A percentile compares a stretch with the other conserved stretches of the same genome.
phyloP scores from a whole-genome alignment of 352 stramenopile species.

The Phytophthora podocarpi region DNA sequence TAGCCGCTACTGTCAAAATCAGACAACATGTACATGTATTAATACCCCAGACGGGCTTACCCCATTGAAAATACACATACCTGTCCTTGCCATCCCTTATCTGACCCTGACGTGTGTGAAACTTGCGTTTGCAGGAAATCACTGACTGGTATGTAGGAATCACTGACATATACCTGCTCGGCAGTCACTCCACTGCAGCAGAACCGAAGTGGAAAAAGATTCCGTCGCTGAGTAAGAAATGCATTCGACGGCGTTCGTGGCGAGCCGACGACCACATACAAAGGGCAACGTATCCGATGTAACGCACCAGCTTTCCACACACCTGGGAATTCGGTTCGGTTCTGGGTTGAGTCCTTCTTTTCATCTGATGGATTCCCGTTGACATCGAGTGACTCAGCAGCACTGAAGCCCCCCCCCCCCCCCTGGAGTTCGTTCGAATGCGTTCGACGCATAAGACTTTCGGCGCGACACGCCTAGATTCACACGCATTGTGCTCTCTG shows the following conservation, averaged over 20 bases:
- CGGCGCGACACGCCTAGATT: slow-evolving; percentile 2
- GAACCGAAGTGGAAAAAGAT: too few relatives aligned
- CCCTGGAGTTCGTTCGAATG: background rate
- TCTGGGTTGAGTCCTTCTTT: background rate
- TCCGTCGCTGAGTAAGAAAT: too few relatives aligned
- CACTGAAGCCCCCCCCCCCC: too few relatives aligned
- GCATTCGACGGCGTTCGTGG: background rate
- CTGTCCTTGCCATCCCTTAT: too few relatives aligned
- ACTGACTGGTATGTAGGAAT: background rate
- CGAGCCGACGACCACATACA: slow-evolving; percentile 8
- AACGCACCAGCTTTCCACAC: background rate
- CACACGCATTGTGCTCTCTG: slow-evolving; percentile 1
- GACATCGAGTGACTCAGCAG: background rate
- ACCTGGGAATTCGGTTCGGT: slow-evolving; percentile 7
- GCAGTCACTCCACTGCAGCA: too few relatives aligned
- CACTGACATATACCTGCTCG: background rate
- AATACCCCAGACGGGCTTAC: too few relatives aligned
- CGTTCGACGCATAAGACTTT: background rate
- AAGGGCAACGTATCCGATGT: background rate
- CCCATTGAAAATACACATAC: too few relatives aligned
- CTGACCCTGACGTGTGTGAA: too few relatives aligned
- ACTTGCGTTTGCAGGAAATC: too few relatives aligned
- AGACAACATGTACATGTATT: too few relatives aligned
- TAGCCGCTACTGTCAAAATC: too few relatives aligned
- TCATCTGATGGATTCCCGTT: background rate